A percentile compares a stretch with the other conserved stretches of the same genome.
Evolutionary conservation across 305 asterid genomes (phyloP).

Genomic region (Nicotiana rustica): DNA sequence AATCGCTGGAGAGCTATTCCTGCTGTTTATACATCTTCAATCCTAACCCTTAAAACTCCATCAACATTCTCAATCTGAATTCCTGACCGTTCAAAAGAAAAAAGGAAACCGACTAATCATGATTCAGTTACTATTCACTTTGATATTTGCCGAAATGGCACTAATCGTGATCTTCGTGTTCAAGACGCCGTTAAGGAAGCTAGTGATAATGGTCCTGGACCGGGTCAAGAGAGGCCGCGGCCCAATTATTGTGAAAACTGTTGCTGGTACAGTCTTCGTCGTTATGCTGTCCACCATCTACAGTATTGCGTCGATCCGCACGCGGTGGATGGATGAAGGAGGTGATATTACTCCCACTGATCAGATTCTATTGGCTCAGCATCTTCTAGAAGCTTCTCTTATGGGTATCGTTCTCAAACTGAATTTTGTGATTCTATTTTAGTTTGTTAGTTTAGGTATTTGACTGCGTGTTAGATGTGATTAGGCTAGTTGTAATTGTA

Average conservation of each 20-base stretch:
- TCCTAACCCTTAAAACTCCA: neutral
- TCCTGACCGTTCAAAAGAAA: neutral
- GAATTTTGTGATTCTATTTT: neutral
- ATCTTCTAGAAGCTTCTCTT: conserved; percentile 91
- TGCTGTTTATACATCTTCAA: neutral
- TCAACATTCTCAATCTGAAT: neutral
- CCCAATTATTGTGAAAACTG: conserved; percentile 72
- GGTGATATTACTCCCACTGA: conserved; percentile 77
- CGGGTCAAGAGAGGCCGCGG: conserved; percentile 86
- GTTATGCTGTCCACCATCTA: conserved; percentile 73
- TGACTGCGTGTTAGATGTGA: neutral
- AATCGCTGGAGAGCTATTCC: neutral
- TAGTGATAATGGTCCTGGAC: conserved; percentile 80
- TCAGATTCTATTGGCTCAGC: conserved; percentile 77
- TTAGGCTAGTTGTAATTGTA: neutral
- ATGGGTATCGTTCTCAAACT: conserved; percentile 61
- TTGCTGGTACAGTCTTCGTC: conserved; percentile 61
- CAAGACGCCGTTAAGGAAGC: conserved; percentile 89
- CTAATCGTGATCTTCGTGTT: conserved; percentile 84
- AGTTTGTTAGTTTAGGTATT: neutral
- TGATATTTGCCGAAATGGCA: conserved; percentile 75
- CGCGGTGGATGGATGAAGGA: conserved; percentile 72
- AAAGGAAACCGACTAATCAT: conserved; percentile 41
- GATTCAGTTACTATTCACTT: conserved; percentile 70
- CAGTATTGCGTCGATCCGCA: conserved; percentile 64